Evolutionary conservation across 345 rosid species (phyloP).

Genomic region (Eucalyptus caleyi): DNA sequence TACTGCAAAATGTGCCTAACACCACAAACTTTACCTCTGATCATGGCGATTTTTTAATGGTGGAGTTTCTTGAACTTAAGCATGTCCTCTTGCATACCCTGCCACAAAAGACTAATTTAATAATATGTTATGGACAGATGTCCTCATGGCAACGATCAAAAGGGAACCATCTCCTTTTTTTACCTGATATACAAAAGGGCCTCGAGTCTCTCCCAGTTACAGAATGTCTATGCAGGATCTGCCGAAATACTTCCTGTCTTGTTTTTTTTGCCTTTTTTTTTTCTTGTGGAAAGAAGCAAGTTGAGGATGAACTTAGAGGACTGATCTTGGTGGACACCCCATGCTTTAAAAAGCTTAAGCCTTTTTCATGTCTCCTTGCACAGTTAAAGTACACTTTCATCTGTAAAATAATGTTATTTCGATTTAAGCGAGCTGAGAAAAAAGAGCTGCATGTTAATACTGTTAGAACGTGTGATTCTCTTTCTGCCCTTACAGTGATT

Average conservation of each 20-base stretch:
- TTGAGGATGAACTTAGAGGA: neutral
- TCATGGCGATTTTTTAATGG: neutral
- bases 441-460: neutral
- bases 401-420: neutral
- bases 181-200: constrained; percentile 1
- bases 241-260: neutral
- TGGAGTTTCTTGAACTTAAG: neutral
- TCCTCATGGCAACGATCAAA: neutral
- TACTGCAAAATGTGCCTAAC: neutral
- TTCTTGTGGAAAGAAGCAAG: neutral
- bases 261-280: neutral
- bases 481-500: neutral
- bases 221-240: neutral
- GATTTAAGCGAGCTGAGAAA: neutral
- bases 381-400: neutral
- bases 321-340: neutral
- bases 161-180: constrained; percentile 1
- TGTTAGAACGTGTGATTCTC: neutral
- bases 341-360: neutral
- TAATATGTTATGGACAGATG: neutral
- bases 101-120: neutral
- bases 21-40: neutral
- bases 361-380: neutral
- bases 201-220: neutral
- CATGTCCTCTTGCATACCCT: neutral